phyloP scores from a whole-genome alignment of 1,284 basidiomycete genomes.

The Mycena sp. region DNA sequence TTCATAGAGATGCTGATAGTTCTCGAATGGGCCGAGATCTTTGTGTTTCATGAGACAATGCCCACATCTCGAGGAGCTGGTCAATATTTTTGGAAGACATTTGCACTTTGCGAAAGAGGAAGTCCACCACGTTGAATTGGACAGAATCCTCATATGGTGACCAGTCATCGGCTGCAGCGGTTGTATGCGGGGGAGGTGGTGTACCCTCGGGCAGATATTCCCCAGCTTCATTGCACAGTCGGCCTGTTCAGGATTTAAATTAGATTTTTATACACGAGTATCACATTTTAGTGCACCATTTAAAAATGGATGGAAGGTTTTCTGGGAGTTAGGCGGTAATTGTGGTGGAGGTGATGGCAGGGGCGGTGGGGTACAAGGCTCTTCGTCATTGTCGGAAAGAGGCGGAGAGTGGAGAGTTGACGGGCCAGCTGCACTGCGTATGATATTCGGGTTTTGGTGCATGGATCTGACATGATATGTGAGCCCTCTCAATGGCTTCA shows the following conservation, averaged over 20 bases:
- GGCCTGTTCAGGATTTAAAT: no score
- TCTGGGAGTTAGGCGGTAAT: no score
- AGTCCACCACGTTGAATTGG: conserved; percentile 24
- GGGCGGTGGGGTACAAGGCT: background rate
- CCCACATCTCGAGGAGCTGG: conserved; percentile 30
- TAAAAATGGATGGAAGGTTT: background rate
- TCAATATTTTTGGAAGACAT: conserved; percentile 30
- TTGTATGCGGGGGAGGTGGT: no score
- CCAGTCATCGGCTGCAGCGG: conserved; percentile 10
- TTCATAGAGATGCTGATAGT: no score
- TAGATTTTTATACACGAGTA: background rate
- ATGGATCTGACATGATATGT: background rate
- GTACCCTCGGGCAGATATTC: no score
- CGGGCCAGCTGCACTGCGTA: background rate
- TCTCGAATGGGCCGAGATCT: conserved; percentile 32
- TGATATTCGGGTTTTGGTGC: background rate
- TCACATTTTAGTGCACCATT: background rate
- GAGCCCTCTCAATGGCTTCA: no score
- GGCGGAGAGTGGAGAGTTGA: no score
- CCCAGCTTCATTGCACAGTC: no score
- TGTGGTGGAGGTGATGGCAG: background rate
- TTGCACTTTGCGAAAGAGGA: conserved; percentile 29
- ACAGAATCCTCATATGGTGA: conserved; percentile 22
- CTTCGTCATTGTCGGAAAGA: no score
- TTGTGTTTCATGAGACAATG: conserved; percentile 1